Conservation (phyloP, 1,284 basidiomycete species). For the Vanrija pseudolonga region DNA sequence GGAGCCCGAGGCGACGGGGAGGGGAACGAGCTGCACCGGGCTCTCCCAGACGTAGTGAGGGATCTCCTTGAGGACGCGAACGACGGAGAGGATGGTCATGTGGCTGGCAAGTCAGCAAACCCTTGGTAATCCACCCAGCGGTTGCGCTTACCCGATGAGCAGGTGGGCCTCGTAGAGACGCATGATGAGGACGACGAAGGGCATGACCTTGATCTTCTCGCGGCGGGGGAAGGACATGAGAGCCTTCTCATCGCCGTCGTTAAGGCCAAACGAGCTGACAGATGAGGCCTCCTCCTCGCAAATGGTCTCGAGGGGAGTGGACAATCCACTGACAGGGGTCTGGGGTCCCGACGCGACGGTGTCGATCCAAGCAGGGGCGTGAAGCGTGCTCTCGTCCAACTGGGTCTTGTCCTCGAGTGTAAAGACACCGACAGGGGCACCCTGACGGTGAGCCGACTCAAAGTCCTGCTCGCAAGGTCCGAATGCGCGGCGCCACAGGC, state of each 20-base stretch:
- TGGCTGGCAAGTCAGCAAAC: background rate
- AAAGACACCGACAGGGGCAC: conserved; percentile 10
- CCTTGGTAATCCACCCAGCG: too few species aligned
- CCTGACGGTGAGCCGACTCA: conserved; percentile 2
- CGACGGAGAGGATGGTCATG: conserved; percentile 21
- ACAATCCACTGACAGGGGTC: conserved; percentile 12
- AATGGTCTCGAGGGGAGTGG: conserved; percentile 3
- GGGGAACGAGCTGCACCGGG: background rate
- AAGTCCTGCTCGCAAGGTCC: conserved; percentile 14
- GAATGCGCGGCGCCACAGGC: conserved; percentile 18
- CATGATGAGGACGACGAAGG: conserved; percentile 15
- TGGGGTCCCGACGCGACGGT: background rate
- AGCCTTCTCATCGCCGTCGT: conserved; percentile 13
- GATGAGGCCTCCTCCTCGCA: conserved; percentile 15
- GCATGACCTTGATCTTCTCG: background rate
- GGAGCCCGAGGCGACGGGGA: conserved; percentile 1
- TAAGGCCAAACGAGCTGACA: conserved; percentile 13
- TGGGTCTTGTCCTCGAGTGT: background rate
- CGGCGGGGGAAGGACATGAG: too few species aligned
- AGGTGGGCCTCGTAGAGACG: conserved; percentile 41
- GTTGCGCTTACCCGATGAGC: conserved; percentile 25
- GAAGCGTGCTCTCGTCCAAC: background rate
- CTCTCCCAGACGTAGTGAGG: background rate
- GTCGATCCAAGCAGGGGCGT: background rate
- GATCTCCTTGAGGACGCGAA: conserved; percentile 5